Evolutionary conservation across 495 filamentous ascomycete species (phyloP).

Genomic region (Thozetella sp.): DNA sequence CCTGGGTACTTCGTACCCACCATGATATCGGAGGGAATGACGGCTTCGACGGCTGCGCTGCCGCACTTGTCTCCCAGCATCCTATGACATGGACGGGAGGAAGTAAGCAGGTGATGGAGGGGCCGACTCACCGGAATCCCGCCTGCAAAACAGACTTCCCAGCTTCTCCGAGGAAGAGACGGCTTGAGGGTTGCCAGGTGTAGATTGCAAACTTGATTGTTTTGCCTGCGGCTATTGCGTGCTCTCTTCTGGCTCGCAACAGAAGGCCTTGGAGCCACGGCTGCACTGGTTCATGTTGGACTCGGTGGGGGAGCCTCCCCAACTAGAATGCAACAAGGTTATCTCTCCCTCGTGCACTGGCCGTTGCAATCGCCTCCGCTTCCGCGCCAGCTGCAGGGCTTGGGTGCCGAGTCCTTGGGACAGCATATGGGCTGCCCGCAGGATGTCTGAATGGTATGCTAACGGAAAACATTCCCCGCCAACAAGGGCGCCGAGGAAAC

Average conservation of each 20-base stretch:
- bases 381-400: conserved; percentile 4
- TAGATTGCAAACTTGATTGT: neutral
- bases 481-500: neutral
- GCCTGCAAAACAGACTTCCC: neutral
- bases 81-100: neutral
- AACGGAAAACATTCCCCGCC: neutral
- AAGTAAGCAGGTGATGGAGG: neutral
- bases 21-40: neutral
- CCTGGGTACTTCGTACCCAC: neutral
- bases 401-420: conserved; percentile 1
- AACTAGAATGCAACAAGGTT: neutral
- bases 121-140: neutral
- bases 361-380: conserved; percentile 5
- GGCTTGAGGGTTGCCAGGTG: neutral
- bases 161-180: neutral
- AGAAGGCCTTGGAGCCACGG: conserved; percentile 6
- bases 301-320: conserved; percentile 6
- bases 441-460: conserved; percentile 4
- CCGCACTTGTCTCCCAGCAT: neutral
- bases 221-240: neutral
- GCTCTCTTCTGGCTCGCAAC: neutral
- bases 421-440: conserved; percentile 7
- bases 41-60: neutral
- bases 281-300: conserved; percentile 3
- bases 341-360: conserved; percentile 6